These are phyloP conservation scores for Wickerhamiella sorbophila DNA, from an alignment of 805 yeast genomes.

Conservation along the genomic window DNA sequence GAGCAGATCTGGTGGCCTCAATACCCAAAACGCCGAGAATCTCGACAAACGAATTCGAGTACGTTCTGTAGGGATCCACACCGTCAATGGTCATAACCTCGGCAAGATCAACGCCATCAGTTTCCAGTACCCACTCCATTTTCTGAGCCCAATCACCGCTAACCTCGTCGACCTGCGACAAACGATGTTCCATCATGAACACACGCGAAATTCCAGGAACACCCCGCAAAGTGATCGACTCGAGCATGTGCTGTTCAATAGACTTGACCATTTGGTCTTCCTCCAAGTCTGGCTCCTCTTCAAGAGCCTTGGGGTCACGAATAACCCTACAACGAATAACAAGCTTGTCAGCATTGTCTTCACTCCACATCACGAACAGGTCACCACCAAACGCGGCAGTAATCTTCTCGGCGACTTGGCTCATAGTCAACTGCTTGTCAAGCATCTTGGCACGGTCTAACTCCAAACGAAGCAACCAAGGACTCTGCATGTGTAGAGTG, in stretches of 20 bases:
- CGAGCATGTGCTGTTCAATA: conserved; percentile 92
- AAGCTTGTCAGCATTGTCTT: conserved; percentile 94
- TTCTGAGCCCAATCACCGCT: conserved; percentile 79
- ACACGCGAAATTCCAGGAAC: conserved; percentile 85
- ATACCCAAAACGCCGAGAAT: conserved; percentile 90
- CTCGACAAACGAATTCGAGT: conserved; percentile 94
- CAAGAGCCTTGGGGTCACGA: conserved; percentile 85
- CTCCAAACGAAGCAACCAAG: conserved; percentile 94
- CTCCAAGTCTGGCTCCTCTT: conserved; percentile 87
- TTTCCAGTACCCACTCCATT: conserved; percentile 96
- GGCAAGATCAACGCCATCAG: conserved; percentile 93
- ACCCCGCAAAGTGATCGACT: conserved; percentile 89
- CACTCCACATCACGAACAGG: conserved; percentile 95
- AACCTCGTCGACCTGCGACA: conserved; percentile 38
- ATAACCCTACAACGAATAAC: conserved; percentile 96
- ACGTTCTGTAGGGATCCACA: conserved; percentile 78
- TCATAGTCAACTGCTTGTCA: conserved; percentile 94
- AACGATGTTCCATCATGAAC: conserved; percentile 38
- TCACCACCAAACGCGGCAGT: conserved; percentile 88
- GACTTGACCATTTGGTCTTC: conserved; percentile 94
- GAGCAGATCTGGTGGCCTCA: conserved; percentile 92
- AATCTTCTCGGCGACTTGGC: conserved; percentile 93
- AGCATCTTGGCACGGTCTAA: conserved; percentile 98
- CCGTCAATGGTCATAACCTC: conserved; percentile 94
- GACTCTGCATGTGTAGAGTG: conserved; percentile 85